Percentiles rank a stretch among this genome's conserved stretches.
phyloP scores from a whole-genome alignment of 208 protist species.

The Crithidia acanthocephali region DNA sequence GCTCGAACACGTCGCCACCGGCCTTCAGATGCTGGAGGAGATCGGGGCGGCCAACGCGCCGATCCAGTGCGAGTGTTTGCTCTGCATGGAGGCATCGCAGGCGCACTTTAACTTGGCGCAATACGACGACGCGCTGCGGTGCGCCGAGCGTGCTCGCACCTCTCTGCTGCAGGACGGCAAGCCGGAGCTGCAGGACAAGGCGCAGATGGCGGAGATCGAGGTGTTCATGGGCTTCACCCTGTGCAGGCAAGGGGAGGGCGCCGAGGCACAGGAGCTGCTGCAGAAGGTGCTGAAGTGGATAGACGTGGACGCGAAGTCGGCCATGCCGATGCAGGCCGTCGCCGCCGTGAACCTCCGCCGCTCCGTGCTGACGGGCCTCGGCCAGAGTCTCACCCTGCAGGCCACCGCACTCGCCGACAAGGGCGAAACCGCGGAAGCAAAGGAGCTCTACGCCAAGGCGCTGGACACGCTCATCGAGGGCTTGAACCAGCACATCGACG shows the following conservation, averaged over 20 bases:
- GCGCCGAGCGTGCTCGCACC: constrained; percentile 48
- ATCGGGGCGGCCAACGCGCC: constrained; percentile 72
- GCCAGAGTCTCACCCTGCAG: constrained; percentile 45
- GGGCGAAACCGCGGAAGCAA: constrained; percentile 46
- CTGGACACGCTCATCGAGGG: constrained; percentile 88
- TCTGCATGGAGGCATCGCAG: constrained; percentile 88
- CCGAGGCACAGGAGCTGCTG: constrained; percentile 66
- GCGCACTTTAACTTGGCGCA: constrained; percentile 76
- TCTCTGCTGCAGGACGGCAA: constrained; percentile 54
- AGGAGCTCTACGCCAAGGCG: constrained; percentile 73
- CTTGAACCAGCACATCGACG: constrained; percentile 87
- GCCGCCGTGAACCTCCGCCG: constrained; percentile 85
- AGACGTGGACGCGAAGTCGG: constrained; percentile 81
- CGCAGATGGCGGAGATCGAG: constrained; percentile 77
- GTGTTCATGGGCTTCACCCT: constrained; percentile 78
- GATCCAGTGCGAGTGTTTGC: constrained; percentile 84
- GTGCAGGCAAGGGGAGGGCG: constrained; percentile 44
- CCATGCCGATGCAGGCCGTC: constrained; percentile 89
- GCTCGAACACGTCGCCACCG: constrained; percentile 51
- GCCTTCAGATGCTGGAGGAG: constrained; percentile 71
- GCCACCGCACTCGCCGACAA: constrained; percentile 38
- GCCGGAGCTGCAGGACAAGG: constrained; percentile 62
- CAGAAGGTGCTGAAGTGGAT: constrained; percentile 82
- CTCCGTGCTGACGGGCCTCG: constrained; percentile 78
- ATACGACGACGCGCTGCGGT: constrained; percentile 57